A percentile compares a stretch with the other conserved stretches of the same genome.
Evolutionary conservation across 352 stramenopile species (phyloP).

Genomic region (Saprolegnia diclina): DNA sequence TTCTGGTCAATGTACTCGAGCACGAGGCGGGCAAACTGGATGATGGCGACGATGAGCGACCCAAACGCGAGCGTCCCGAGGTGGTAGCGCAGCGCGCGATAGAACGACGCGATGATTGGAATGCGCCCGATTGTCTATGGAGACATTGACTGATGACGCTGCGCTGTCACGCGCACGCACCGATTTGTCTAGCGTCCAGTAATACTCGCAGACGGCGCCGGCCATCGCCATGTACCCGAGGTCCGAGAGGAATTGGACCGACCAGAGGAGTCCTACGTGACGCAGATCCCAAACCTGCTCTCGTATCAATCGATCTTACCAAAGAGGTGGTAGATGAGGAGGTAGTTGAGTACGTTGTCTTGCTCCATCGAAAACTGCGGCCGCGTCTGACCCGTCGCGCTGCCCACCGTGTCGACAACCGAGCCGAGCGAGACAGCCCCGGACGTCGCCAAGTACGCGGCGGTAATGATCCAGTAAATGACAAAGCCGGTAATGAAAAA

Average conservation of each 20-base stretch:
- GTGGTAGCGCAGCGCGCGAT: slow-evolving; percentile 67
- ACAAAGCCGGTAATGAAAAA: slow-evolving; percentile 59
- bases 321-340: slow-evolving; percentile 82
- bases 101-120: slow-evolving; percentile 52
- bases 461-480: slow-evolving; percentile 69
- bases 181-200: slow-evolving; percentile 79
- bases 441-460: slow-evolving; percentile 71
- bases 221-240: slow-evolving; percentile 67
- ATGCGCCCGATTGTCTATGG: slow-evolving; percentile 30
- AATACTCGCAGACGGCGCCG: slow-evolving; percentile 78
- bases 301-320: slow-evolving; percentile 27
- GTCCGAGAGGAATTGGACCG: slow-evolving; percentile 79
- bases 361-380: slow-evolving; percentile 41
- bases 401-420: slow-evolving; percentile 31
- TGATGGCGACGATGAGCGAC: slow-evolving; percentile 77
- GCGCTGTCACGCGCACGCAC: slow-evolving; percentile 35
- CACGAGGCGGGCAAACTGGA: slow-evolving; percentile 65
- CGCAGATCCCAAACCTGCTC: too few relatives aligned
- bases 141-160: neutral
- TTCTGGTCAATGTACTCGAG: slow-evolving; percentile 82
- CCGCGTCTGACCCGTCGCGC: slow-evolving; percentile 30
- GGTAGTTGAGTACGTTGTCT: slow-evolving; percentile 64
- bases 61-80: slow-evolving; percentile 84
- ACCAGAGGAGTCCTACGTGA: slow-evolving; percentile 58
- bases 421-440: slow-evolving; percentile 48